Base-by-base conservation (phyloP, 805 yeast genomes). In the Priceomyces carsonii region DNA sequence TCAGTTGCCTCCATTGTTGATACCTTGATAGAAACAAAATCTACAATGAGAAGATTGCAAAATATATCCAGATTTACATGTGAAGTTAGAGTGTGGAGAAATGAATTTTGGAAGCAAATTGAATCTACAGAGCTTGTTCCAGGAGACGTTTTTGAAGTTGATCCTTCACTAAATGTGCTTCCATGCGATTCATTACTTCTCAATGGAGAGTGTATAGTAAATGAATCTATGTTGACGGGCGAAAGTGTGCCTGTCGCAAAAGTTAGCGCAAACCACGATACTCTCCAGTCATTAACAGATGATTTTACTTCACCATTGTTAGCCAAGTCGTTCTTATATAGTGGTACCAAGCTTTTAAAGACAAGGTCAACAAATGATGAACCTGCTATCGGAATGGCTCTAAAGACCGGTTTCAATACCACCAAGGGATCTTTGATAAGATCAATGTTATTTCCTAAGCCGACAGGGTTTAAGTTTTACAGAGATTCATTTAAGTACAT, bases 211-310 rank as follows among this genome's bases (percentile, higher is more conserved):
- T 86, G 95, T 55, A 89, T 93, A 36, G 85, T 93, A n/a, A 93
- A 93, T 58, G 99, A 93, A 56, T 85, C 97, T 5, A 93, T 93
- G 96, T 71, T 93, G 14, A 93, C 99, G 0, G 99, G 99, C 25
- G 99, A 93, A 58, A 88, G 96, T 34, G 97, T 93, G 1, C 99
- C 99, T 0, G 96, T 93, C 2, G 78, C 96, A 0, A 93, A 93
- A 57, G 43, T 69, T 8, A 74, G 85, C 2, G 87, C 93, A 1
- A 63, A 72, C 1, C 71, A 74, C 10, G 89, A 81, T 6, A 70
- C 81, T 0, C 74, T 88, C 25, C 61, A 61, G n/a, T 66, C 67
- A 14, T 57, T 86, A 32, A 66, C 78, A 2, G 69, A 69, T n/a
- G 82, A 79, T 46, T 78, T 81, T 42, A 77, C 85, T 9, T 73